Conservation (phyloP, 208 protist species). For the Porcisia deanei region DNA sequence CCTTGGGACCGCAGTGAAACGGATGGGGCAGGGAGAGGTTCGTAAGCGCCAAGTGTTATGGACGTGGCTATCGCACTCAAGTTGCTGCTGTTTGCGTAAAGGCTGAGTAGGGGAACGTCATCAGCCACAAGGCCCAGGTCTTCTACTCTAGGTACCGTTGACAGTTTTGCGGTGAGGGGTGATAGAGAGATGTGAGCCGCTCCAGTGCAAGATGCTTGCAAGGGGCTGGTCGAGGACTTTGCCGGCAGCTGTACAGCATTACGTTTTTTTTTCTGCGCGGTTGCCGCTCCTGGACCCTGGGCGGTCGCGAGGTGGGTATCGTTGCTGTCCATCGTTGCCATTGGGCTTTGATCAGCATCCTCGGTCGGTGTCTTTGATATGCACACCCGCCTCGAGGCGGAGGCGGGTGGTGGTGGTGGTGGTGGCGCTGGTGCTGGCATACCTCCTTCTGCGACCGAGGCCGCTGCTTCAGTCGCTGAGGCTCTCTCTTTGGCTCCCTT, state of each 20-base stretch:
- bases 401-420: background rate
- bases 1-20: background rate
- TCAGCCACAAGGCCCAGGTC: background rate
- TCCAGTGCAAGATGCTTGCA: background rate
- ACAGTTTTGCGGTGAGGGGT: background rate
- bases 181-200: background rate
- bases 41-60: background rate
- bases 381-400: background rate
- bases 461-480: background rate
- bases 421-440: background rate
- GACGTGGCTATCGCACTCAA: background rate
- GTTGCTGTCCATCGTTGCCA: background rate
- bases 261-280: background rate
- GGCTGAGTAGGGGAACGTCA: conserved; percentile 4
- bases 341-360: background rate
- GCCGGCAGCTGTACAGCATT: background rate
- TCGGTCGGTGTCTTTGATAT: background rate
- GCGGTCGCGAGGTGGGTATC: background rate
- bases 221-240: background rate
- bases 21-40: background rate
- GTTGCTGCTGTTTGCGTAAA: background rate
- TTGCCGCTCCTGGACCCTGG: background rate
- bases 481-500: background rate
- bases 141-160: background rate
- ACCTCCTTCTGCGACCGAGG: background rate